Percentiles rank a stretch among this genome's conserved stretches.
Conservation (phyloP, 148 eudicot species). For the Nyssa sinensis region DNA sequence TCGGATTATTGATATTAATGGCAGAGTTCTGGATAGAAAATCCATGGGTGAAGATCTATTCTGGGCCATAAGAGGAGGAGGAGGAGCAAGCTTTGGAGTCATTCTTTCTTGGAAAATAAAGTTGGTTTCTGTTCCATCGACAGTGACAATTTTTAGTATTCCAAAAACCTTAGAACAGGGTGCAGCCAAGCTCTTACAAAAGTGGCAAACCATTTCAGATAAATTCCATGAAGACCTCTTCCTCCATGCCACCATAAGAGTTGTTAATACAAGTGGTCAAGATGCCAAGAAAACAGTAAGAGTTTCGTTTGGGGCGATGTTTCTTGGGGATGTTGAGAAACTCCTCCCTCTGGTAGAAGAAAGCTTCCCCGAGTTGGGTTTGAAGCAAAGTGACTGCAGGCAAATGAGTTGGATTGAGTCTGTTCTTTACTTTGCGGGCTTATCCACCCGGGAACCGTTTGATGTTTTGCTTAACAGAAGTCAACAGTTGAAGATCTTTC, state of each 20-base stretch:
- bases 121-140: constrained; percentile 26
- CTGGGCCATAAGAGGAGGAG: constrained; percentile 30
- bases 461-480: constrained; percentile 27
- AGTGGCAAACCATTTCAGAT: constrained; percentile 29
- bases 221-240: constrained; percentile 25
- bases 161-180: constrained; percentile 15
- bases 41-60: constrained; percentile 37
- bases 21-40: constrained; percentile 23
- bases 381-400: no score
- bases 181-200: constrained; percentile 27
- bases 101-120: constrained; percentile 22
- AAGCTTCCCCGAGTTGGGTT: no score
- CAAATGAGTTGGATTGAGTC: no score
- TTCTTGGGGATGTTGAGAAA: constrained; percentile 25
- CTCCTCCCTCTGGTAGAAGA: constrained; percentile 18
- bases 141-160: constrained; percentile 30
- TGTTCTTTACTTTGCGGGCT: no score
- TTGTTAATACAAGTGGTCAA: neutral
- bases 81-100: constrained; percentile 42
- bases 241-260: constrained; percentile 25
- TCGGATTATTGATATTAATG: neutral
- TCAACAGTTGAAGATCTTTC: constrained; percentile 15
- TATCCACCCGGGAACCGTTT: no score
- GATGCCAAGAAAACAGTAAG: constrained; percentile 11
- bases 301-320: constrained; percentile 16